Evolutionary conservation across 2,329 filamentous ascomycete species (phyloP).

Genomic region (Lecanoromycetidae sp.): DNA sequence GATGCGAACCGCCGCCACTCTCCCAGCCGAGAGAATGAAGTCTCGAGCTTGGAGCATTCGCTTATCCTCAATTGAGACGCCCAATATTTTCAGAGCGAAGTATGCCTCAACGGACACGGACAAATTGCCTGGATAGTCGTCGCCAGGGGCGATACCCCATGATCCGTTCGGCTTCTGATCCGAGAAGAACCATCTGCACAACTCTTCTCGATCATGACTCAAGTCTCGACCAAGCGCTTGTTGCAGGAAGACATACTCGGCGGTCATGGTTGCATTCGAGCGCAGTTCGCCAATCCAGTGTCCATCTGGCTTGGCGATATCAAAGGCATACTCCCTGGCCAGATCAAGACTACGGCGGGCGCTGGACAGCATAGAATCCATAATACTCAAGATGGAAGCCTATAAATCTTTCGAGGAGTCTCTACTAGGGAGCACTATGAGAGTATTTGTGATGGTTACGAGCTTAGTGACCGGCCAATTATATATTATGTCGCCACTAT

Average conservation of each 20-base stretch:
- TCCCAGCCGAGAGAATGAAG: constrained; percentile 22
- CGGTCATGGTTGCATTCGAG: constrained; percentile 20
- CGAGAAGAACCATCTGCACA: constrained; percentile 12
- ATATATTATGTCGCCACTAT: no score
- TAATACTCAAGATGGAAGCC: no score
- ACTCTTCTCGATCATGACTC: constrained; percentile 8
- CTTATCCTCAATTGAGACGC: constrained; percentile 13
- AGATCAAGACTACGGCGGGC: no score
- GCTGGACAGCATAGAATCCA: no score
- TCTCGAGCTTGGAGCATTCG: constrained; percentile 19
- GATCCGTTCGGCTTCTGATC: constrained; percentile 24
- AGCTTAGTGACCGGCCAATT: no score
- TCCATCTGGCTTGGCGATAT: no score
- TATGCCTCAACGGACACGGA: constrained; percentile 26
- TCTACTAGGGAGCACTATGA: no score
- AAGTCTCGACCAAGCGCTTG: constrained; percentile 21
- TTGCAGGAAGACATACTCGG: constrained; percentile 23
- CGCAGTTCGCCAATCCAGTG: constrained; percentile 23
- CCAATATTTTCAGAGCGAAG: constrained; percentile 27
- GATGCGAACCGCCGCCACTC: constrained; percentile 24
- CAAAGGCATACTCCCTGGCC: no score
- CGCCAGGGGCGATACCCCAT: constrained; percentile 25
- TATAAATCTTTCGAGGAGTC: no score
- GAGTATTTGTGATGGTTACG: no score
- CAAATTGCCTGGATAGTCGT: constrained; percentile 18